A percentile compares a stretch with the other conserved stretches of the same genome.
These are phyloP conservation scores for Penicillium sp. DNA, from an alignment of 2,329 filamentous ascomycete species.

Conservation along the genomic window DNA sequence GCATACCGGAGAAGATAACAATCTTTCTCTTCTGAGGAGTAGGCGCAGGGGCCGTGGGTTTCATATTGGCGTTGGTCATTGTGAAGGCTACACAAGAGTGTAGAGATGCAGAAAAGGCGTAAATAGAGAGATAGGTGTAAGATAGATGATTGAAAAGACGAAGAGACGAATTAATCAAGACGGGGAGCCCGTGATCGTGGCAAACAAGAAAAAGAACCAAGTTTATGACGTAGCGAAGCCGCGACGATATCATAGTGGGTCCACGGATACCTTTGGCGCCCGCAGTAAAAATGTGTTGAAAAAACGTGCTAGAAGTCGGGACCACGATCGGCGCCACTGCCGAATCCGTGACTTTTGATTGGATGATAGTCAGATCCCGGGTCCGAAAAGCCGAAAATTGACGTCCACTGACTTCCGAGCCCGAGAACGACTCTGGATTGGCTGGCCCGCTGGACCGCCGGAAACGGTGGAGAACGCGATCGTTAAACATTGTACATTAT, in stretches of 20 bases:
- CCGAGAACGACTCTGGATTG: slow-evolving; percentile 1
- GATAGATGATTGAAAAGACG: not conserved
- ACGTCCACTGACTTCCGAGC: not conserved
- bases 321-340: slow-evolving; percentile 5
- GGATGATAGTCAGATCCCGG: not conserved
- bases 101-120: not conserved
- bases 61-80: slow-evolving; percentile 18
- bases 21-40: slow-evolving; percentile 41
- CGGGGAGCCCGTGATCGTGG: slow-evolving; percentile 1
- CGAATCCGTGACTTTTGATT: not conserved
- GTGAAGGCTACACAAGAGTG: not conserved
- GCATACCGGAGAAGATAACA: slow-evolving; percentile 47
- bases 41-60: slow-evolving; percentile 3
- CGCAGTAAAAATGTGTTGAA: not conserved
- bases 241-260: slow-evolving; percentile 17
- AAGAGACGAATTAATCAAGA: not conserved
- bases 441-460: slow-evolving; percentile 6
- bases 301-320: not conserved
- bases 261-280: not conserved
- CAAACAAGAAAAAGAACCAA: not conserved
- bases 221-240: slow-evolving; percentile 16
- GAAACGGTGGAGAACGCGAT: slow-evolving; percentile 1
- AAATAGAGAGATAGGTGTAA: not conserved
- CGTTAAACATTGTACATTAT: not conserved
- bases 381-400: slow-evolving; percentile 2